Conservation (phyloP, 176 grass and related monocot genomes). For the Elymus sibiricus region DNA sequence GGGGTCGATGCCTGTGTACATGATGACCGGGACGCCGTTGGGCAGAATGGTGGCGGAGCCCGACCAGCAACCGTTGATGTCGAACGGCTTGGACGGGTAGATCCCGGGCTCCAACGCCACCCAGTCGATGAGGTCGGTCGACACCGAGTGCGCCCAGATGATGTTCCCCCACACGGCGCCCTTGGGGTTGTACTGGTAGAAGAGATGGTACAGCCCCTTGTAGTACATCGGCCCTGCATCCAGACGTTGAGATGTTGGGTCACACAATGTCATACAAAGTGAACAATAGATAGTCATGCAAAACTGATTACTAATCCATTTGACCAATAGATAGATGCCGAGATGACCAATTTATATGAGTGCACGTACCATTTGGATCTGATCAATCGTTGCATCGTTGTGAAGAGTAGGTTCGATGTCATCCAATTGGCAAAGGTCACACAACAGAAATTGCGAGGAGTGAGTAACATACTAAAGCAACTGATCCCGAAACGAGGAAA, state of each 20-base stretch:
- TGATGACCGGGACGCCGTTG: constrained; percentile 34
- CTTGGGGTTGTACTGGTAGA: constrained; percentile 86
- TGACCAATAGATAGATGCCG: too few species aligned
- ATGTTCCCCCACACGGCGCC: constrained; percentile 68
- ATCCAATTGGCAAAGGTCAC: not conserved
- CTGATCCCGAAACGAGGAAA: not conserved
- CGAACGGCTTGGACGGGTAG: constrained; percentile 53
- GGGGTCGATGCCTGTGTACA: constrained; percentile 73
- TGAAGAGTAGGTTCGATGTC: not conserved
- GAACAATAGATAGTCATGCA: not conserved
- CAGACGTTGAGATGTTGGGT: not conserved
- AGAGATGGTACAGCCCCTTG: constrained; percentile 67
- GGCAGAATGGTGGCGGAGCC: constrained; percentile 68
- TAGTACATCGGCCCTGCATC: constrained; percentile 62
- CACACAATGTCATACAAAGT: not conserved
- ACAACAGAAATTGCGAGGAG: not conserved
- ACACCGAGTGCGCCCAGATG: constrained; percentile 76
- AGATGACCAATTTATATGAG: too few species aligned
- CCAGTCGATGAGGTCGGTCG: constrained; percentile 77
- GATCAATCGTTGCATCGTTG: not conserved
- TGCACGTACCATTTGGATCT: constrained; percentile 10
- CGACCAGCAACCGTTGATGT: constrained; percentile 64
- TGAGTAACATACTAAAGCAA: not conserved
- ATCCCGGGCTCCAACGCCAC: constrained; percentile 44
- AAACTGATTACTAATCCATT: too few species aligned